Conservation (phyloP, 1,284 basidiomycete species). For the Tausonia pullulans region DNA sequence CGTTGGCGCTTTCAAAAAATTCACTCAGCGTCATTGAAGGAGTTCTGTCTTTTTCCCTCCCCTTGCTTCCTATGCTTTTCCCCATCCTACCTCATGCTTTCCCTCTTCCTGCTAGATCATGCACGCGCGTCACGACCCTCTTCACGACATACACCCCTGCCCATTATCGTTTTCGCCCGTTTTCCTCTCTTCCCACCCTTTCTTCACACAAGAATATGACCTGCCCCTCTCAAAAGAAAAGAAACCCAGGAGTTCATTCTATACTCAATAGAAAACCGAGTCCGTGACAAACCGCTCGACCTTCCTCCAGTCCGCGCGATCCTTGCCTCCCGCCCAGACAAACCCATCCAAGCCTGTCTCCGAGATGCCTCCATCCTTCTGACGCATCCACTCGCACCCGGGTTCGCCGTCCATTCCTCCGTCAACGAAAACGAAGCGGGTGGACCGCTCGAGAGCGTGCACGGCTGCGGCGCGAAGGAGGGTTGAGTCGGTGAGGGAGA, state of each 20-base stretch:
- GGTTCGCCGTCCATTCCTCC: constrained; percentile 25
- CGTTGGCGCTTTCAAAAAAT: neutral
- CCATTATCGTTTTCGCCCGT: neutral
- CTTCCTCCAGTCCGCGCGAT: constrained; percentile 11
- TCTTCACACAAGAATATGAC: too few relatives aligned
- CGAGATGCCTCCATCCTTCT: neutral
- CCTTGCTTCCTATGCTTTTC: neutral
- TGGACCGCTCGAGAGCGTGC: constrained; percentile 51
- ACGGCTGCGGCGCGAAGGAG: constrained; percentile 68
- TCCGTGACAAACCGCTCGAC: constrained; percentile 13
- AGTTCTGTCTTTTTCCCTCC: neutral
- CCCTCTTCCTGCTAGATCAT: too few relatives aligned
- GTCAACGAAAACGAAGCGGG: constrained; percentile 47
- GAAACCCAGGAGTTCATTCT: too few relatives aligned
- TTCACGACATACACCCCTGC: neutral
- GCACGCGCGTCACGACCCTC: neutral
- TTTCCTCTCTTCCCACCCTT: too few relatives aligned
- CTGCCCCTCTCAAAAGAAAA: too few relatives aligned
- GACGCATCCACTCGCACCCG: constrained; percentile 42
- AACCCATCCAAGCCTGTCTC: constrained; percentile 9
- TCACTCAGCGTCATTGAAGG: neutral
- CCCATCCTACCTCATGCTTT: neutral
- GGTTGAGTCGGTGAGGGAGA: constrained; percentile 53
- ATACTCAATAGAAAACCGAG: constrained; percentile 11
- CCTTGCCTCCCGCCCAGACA: constrained; percentile 15